A percentile compares a stretch with the other conserved stretches of the same genome.
Conservation (phyloP, 2,329 filamentous ascomycete species). For the Fusarium oxysporum region DNA sequence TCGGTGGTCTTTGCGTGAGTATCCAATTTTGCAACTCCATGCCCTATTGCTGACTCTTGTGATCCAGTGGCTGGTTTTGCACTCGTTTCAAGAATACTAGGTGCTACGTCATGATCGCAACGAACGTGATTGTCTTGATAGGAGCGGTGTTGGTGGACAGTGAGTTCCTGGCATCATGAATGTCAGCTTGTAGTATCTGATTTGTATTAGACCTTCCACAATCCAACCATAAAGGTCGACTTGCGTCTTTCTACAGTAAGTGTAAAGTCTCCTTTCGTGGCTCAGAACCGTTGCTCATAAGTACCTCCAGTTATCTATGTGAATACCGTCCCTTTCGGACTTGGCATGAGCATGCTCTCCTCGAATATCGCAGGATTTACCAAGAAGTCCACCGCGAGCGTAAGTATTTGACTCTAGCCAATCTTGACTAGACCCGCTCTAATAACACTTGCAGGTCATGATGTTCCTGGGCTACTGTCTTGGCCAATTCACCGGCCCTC, state of each 20-base stretch:
- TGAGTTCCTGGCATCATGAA: accelerated
- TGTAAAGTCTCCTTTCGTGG: accelerated
- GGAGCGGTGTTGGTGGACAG: neutral
- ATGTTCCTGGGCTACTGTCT: neutral
- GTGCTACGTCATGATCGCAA: neutral
- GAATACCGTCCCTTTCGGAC: neutral
- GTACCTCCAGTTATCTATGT: neutral
- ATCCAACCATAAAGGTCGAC: neutral
- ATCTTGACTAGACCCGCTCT: accelerated
- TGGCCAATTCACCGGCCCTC: neutral
- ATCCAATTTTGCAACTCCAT: accelerated
- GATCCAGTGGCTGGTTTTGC: neutral
- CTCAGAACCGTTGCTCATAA: neutral
- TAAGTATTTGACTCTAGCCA: neutral
- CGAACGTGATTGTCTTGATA: neutral
- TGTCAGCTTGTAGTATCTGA: neutral
- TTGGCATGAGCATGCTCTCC: neutral
- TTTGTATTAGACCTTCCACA: neutral
- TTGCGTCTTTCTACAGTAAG: neutral
- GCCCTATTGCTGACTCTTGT: accelerated
- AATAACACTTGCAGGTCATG: neutral
- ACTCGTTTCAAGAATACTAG: neutral
- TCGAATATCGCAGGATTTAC: neutral
- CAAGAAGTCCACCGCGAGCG: neutral
- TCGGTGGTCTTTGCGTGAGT: neutral